These are phyloP conservation scores for Chrysopogon serrulatus DNA, from an alignment of 176 grass and related monocot species.

Conservation along the genomic window DNA sequence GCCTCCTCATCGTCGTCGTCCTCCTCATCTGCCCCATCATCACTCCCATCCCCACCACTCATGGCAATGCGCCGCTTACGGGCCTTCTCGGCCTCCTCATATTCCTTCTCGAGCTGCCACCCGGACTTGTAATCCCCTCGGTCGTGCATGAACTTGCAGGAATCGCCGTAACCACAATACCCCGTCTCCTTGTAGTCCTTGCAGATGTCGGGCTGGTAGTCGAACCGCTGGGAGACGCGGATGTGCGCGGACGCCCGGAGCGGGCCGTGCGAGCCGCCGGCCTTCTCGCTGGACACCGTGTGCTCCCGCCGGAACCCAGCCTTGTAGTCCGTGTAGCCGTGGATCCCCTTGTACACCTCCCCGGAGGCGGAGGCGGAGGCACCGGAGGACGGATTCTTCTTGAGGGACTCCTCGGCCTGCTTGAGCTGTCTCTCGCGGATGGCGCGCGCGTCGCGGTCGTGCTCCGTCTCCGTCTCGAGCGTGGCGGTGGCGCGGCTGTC, in stretches of 20 bases:
- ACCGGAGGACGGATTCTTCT: constrained; percentile 48
- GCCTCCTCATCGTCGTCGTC: constrained; percentile 46
- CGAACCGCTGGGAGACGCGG: constrained; percentile 64
- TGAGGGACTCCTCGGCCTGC: constrained; percentile 54
- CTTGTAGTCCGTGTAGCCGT: constrained; percentile 86
- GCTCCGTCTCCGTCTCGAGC: constrained; percentile 83
- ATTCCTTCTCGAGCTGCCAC: constrained; percentile 93
- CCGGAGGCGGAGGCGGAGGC: too few species aligned
- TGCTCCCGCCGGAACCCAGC: constrained; percentile 84
- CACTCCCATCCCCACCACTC: constrained; percentile 36
- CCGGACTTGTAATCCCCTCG: constrained; percentile 93
- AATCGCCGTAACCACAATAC: constrained; percentile 84
- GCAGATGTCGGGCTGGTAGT: constrained; percentile 93
- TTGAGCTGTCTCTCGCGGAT: constrained; percentile 85
- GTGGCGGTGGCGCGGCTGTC: constrained; percentile 68
- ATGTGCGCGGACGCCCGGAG: constrained; percentile 77
- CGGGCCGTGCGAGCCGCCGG: constrained; percentile 66
- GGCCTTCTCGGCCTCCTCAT: constrained; percentile 68
- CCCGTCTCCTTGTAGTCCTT: constrained; percentile 99
- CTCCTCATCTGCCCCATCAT: constrained; percentile 25
- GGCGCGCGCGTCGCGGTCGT: constrained; percentile 65
- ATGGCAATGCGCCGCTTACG: constrained; percentile 52
- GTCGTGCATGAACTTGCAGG: constrained; percentile 99
- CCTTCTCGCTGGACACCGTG: constrained; percentile 84
- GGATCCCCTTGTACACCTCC: constrained; percentile 74